Base-by-base conservation (phyloP, 2,329 filamentous ascomycete genomes). In the Pseudonectria foliicola region DNA sequence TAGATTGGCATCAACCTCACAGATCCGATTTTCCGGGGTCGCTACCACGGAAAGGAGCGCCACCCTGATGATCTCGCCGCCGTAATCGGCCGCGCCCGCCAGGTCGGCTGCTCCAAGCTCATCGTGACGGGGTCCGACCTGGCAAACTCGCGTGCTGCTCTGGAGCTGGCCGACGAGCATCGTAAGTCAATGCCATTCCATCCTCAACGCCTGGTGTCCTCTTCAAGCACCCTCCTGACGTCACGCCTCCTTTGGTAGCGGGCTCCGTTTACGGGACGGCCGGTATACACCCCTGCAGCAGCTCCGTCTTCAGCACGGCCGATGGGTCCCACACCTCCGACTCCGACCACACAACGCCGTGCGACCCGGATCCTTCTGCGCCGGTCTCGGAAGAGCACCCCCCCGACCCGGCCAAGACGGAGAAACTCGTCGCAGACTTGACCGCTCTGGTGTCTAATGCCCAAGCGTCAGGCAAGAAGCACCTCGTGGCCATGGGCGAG, bases 1-100 rank as follows among this genome's bases (percentile, higher is more conserved):
- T 55, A 82, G 77, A 82, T 98, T 54, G 92, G 90, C 38, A 95
- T 98, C 70, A 98, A 98, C 61, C 75, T 98, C 36, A 85, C 89
- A 34, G 92, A 98, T 55, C 85, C 85, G 34, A 86, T 95, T 40
- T 98, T 90, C 61, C 75, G 77, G 30, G 92, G 92, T 33, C 63
- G 75, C 27, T 93, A 96, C 56, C 82, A 93, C 55, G 86, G 85
- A 52, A 88, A 80, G 42, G 72, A 85, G 47, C 64, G 68, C 16
- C 87, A 93, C 50, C 75, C 80, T 10, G 71, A 85, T 50, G 86
- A 93, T 55, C 73, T 90, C 12, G 60, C 70, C 18, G 81, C 79
- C 45, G 85, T 98, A 16, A 66, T 98, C n/a, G 69, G 81, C 44
- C 75, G 92, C 45, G 88, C 87, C 4, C 63, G 73, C 12, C 75